These are phyloP conservation scores for Leptographium procerum DNA, from an alignment of 2,329 filamentous ascomycete species.

Conservation along the genomic window DNA sequence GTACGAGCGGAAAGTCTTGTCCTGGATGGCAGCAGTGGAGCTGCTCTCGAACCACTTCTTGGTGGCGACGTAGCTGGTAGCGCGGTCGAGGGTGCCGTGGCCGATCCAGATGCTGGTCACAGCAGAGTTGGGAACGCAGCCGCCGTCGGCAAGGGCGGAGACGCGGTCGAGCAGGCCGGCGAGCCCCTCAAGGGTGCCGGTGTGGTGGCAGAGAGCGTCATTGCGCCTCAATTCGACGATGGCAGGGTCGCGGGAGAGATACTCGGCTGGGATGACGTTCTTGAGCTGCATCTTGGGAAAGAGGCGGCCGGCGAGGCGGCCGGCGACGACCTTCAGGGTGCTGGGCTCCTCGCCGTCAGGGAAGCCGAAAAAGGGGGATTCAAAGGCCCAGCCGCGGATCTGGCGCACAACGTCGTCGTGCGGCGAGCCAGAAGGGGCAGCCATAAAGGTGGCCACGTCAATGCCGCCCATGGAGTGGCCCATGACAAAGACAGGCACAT, in stretches of 20 bases:
- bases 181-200: slow-evolving; percentile 69
- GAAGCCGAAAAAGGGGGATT: slow-evolving; percentile 71
- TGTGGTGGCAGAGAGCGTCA: slow-evolving; percentile 69
- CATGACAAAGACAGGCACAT: slow-evolving; percentile 65
- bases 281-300: slow-evolving; percentile 57
- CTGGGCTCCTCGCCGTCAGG: slow-evolving; percentile 53
- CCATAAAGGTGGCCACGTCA: slow-evolving; percentile 53
- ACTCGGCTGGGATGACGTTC: slow-evolving; percentile 50
- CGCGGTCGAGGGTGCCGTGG: slow-evolving; percentile 65
- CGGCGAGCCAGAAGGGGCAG: slow-evolving; percentile 23
- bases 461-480: slow-evolving; percentile 89
- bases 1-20: slow-evolving; percentile 63
- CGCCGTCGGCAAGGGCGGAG: slow-evolving; percentile 44
- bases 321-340: slow-evolving; percentile 49
- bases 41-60: slow-evolving; percentile 48
- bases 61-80: slow-evolving; percentile 54
- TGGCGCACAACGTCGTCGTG: slow-evolving; percentile 41
- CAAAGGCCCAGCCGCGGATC: slow-evolving; percentile 63
- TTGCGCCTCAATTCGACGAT: slow-evolving; percentile 48
- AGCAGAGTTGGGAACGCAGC: slow-evolving; percentile 35
- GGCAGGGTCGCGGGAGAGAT: slow-evolving; percentile 56
- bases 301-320: slow-evolving; percentile 55
- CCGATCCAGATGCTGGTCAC: slow-evolving; percentile 58
- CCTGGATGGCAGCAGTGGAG: slow-evolving; percentile 39
- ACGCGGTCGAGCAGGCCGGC: slow-evolving; percentile 68